Evolutionary conservation across 345 rosid genomes (phyloP), one percentile per base, ranked within the genome.

Genomic region (Durio zibethinus): DNA sequence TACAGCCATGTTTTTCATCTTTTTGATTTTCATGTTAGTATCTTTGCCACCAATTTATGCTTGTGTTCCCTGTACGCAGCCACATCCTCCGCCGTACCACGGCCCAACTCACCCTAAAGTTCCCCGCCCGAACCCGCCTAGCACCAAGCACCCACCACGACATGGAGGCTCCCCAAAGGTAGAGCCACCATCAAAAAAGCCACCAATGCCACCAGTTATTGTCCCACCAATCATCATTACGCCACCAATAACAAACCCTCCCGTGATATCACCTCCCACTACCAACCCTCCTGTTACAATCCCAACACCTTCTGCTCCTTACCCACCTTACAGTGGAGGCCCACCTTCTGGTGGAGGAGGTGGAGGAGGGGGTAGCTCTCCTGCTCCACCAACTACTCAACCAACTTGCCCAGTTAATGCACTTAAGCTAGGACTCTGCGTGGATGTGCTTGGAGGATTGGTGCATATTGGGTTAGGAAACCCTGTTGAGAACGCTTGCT

Each of bases 381-480:
- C 89, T 5, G 81, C 87, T 52, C 83, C 91, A 25, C 83, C 89
- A 4, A 36, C 72, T 40, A 80, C 80, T 20, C 87, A 82, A 76
- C 84, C 85, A 40, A 72, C 87, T 0, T 92, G 94, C 81, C 94
- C 97, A 0, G 85, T 90, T 67, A 85, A 92, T 73, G 88, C 92
- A 12, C 56, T 90, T 20, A 92, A 92, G 80, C 85, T 92, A 4
- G 94, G 94, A 42, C 85, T 88, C 4, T 92, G 97, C 82, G 88
- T 92, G 16, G 89, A 88, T 72, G 88, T 85, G 78, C 81, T 88
- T 23, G 94, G 89, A 64, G 97, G 97, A 77, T 78, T 90, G 67
- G 88, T 89, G 75, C 97, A 90, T 72, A 80, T 92, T 79, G 94
- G 97, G 31, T 65, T 89, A 33, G 97, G 93, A 31, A 83, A 89